These are phyloP conservation scores for Schwanniomyces vanrijiae DNA, from an alignment of 805 yeast genomes.

Conservation along the genomic window DNA sequence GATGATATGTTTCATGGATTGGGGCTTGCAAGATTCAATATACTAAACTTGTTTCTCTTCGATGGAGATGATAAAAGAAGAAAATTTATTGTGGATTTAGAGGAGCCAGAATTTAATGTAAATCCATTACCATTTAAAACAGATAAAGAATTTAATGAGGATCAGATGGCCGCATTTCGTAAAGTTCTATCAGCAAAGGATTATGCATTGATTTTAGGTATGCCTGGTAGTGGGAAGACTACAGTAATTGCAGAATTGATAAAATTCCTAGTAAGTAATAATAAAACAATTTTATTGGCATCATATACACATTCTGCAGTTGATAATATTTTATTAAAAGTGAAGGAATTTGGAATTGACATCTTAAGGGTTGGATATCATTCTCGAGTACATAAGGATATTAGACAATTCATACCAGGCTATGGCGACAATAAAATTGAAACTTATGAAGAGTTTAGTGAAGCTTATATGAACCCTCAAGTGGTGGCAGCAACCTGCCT, in stretches of 20 bases:
- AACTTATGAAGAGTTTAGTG: constrained; percentile 46
- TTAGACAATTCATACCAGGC: constrained; percentile 52
- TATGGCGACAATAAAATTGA: constrained; percentile 31
- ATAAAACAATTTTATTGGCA: constrained; percentile 71
- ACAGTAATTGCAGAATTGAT: constrained; percentile 80
- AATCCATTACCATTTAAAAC: constrained; percentile 15
- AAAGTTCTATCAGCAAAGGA: constrained; percentile 66
- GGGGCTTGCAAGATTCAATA: constrained; percentile 72
- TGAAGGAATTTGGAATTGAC: constrained; percentile 35
- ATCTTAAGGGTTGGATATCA: constrained; percentile 69
- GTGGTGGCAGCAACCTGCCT: constrained; percentile 90
- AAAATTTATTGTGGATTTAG: constrained; percentile 53
- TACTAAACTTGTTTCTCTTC: constrained; percentile 63
- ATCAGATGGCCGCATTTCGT: constrained; percentile 70
- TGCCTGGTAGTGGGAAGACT: constrained; percentile 90
- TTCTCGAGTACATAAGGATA: constrained; percentile 60
- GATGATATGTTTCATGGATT: constrained; percentile 77
- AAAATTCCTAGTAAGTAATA: constrained; percentile 53
- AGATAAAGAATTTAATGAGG: constrained; percentile 52
- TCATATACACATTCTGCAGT: constrained; percentile 96
- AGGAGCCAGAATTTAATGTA: constrained; percentile 44
- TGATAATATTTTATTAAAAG: constrained; percentile 81
- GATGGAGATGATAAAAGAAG: constrained; percentile 48
- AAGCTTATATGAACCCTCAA: constrained; percentile 52
- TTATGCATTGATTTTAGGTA: constrained; percentile 82